These are phyloP conservation scores for Oryza nivara DNA, from an alignment of 176 grass and related monocot genomes.

Conservation along the genomic window DNA sequence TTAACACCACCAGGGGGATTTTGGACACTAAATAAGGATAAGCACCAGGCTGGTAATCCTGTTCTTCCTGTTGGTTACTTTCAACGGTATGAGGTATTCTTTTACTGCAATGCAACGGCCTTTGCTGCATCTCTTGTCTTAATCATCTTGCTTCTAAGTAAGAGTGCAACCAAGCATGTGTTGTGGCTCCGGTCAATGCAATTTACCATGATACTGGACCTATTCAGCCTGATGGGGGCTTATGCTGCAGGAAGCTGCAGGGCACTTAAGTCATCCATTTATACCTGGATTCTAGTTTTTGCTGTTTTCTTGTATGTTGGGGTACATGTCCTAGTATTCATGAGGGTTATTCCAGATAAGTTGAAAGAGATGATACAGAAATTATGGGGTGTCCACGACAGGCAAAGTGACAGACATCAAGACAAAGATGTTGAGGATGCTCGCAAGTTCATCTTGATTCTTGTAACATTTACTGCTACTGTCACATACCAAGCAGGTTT, in stretches of 20 bases:
- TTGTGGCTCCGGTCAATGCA: constrained; percentile 47
- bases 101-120: constrained; percentile 56
- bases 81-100: constrained; percentile 37
- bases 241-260: constrained; percentile 39
- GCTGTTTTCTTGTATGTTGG: constrained; percentile 42
- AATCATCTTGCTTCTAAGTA: constrained; percentile 55
- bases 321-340: constrained; percentile 41
- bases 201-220: constrained; percentile 53
- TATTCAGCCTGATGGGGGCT: constrained; percentile 60
- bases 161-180: constrained; percentile 24
- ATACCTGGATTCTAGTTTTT: constrained; percentile 46
- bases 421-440: constrained; percentile 29
- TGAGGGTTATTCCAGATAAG: constrained; percentile 17
- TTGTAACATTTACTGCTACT: constrained; percentile 47
- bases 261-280: constrained; percentile 42
- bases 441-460: constrained; percentile 53
- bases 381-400: neutral
- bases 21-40: neutral
- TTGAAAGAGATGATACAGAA: neutral
- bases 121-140: constrained; percentile 57
- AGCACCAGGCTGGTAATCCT: constrained; percentile 36
- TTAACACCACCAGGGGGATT: constrained; percentile 41
- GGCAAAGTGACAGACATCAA: neutral
- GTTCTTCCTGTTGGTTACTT: constrained; percentile 15
- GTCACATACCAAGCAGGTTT: constrained; percentile 59